phyloP scores from a whole-genome alignment of 2,329 filamentous ascomycete genomes.

The Apiospora rasikravindrae region DNA sequence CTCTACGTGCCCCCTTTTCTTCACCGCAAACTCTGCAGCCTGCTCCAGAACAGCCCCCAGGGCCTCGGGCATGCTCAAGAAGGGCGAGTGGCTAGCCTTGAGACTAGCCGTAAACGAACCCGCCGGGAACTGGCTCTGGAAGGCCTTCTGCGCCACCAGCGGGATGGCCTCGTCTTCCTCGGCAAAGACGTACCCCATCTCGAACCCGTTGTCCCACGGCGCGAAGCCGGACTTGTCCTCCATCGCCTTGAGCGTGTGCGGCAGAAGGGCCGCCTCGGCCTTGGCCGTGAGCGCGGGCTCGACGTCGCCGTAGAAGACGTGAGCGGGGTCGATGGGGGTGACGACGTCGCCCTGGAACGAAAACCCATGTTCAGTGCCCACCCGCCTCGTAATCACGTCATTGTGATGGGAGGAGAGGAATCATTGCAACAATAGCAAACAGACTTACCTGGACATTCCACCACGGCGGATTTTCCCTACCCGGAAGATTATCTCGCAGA shows the following conservation, averaged over 20 bases:
- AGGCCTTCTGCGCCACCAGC: conserved; percentile 23
- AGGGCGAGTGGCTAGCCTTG: conserved; percentile 28
- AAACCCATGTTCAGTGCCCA: neutral
- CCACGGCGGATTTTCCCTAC: conserved; percentile 31
- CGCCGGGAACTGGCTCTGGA: conserved; percentile 23
- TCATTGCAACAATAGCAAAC: neutral
- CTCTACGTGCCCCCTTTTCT: too few species aligned
- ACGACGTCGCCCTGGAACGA: conserved; percentile 22
- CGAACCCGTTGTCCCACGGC: conserved; percentile 29
- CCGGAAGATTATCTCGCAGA: conserved; percentile 30
- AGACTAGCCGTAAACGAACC: conserved; percentile 22
- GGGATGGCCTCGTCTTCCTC: conserved; percentile 29
- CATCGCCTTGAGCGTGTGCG: conserved; percentile 28
- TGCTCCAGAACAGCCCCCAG: neutral
- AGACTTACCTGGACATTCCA: conserved; percentile 24
- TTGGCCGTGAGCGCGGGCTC: conserved; percentile 22
- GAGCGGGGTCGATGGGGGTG: conserved; percentile 22
- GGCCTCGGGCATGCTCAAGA: conserved; percentile 24
- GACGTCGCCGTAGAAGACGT: conserved; percentile 30
- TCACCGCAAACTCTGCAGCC: neutral
- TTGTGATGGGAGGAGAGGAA: neutral
- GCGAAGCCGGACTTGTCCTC: conserved; percentile 26
- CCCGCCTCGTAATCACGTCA: too few species aligned
- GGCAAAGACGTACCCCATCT: conserved; percentile 28
- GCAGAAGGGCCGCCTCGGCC: conserved; percentile 25